Evolutionary conservation across 1,284 basidiomycete genomes (phyloP), one percentile per base, ranked within the genome.

Genomic region (Naganishia albida): DNA sequence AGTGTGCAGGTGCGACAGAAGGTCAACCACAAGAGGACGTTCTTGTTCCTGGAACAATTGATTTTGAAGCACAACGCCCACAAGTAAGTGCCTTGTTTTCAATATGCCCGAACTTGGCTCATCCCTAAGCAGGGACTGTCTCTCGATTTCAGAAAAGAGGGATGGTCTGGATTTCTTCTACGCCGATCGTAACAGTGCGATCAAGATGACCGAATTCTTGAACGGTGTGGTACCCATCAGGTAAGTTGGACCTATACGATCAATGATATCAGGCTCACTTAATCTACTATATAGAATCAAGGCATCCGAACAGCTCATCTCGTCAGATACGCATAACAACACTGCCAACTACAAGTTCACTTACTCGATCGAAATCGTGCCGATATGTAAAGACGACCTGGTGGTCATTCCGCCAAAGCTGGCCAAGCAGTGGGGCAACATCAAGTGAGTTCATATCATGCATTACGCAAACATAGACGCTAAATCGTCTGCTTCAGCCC

Each of bases 111-210:
- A 34, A 18, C 2, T 15, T 4, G 23, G n/a, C 25, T 53, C 10
- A 63, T 16, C 25, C 13, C 13, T 43, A 43, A 89, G 91, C 80
- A 93, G 93, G 77, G 94, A 98, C 72, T 97, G 94, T 1, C 89
- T 95, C 44, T 89, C 87, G 1, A 88, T 99, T 66, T 90, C 90
- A 77, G 96, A 99, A 78, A 91, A 90, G 71, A 86, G 87, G 71
- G 95, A 99, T 75, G 95, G 96, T 3, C 82, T 99, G 40, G 95
- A 99, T 79, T 99, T 99, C 78, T 98, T 95, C 81, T 99, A 95
- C 80, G 86, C 88, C 43, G 87, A 88, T 67, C 85, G 93, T 67
- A 90, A 88, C 76, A 92, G 93, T 76, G 95, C 94, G 0, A 84
- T 95, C 75, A 95, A 95, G 80, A 98, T 98, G 94, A 86, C 89